A percentile compares a stretch with the other conserved stretches of the same genome.
phyloP scores from a whole-genome alignment of 208 protist genomes.

The Leishmania martiniquensis region DNA sequence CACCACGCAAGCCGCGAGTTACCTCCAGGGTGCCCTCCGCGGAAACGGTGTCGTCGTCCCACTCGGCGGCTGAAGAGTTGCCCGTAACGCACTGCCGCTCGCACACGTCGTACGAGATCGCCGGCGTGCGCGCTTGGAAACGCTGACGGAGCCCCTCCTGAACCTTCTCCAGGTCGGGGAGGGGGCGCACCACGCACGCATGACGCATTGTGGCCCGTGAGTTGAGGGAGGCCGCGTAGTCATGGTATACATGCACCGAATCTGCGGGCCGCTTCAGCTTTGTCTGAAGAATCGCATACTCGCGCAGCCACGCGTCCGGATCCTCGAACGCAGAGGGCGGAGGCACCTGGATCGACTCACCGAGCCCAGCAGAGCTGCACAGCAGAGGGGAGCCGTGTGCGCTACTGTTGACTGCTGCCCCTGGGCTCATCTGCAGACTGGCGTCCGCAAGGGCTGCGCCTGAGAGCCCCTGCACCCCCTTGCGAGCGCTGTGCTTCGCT shows the following conservation, averaged over 20 bases:
- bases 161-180: slow-evolving; percentile 65
- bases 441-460: background rate
- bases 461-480: slow-evolving; percentile 5
- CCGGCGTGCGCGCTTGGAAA: slow-evolving; percentile 30
- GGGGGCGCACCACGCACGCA: slow-evolving; percentile 60
- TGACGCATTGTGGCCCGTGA: slow-evolving; percentile 41
- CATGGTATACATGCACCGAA: slow-evolving; percentile 48
- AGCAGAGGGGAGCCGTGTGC: background rate
- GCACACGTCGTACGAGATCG: slow-evolving; percentile 23
- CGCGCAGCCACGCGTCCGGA: slow-evolving; percentile 40
- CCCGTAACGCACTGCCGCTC: slow-evolving; percentile 21
- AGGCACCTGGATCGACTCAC: background rate
- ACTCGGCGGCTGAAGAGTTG: background rate
- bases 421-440: background rate
- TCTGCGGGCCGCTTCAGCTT: slow-evolving; percentile 33
- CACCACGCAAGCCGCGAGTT: slow-evolving; percentile 6
- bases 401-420: background rate
- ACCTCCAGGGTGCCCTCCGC: slow-evolving; percentile 1
- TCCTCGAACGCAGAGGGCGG: slow-evolving; percentile 45
- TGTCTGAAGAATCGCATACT: slow-evolving; percentile 37
- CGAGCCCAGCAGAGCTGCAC: background rate
- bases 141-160: slow-evolving; percentile 39
- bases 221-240: slow-evolving; percentile 49
- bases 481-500: slow-evolving; percentile 2
- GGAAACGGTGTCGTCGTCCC: slow-evolving; percentile 20